These are phyloP conservation scores for Monilinia polystroma DNA, from an alignment of 2,329 filamentous ascomycete genomes.

Conservation along the genomic window DNA sequence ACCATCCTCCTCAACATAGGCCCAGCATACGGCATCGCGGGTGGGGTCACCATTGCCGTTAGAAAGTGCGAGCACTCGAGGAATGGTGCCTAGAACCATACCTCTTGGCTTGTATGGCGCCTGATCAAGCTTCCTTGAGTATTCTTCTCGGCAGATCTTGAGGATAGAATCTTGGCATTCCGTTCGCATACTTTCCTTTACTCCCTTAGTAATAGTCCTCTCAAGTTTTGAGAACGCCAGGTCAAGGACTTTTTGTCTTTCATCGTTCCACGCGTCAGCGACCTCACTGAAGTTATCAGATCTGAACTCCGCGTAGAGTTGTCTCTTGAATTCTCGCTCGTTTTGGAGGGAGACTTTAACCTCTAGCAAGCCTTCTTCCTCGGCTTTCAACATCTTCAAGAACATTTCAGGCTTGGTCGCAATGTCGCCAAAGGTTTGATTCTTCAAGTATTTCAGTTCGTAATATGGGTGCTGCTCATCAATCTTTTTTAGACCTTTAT, in stretches of 20 bases:
- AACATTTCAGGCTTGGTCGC: conserved; percentile 84
- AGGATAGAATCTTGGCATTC: conserved; percentile 92
- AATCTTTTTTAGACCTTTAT: conserved; percentile 90
- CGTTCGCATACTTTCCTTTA: conserved; percentile 91
- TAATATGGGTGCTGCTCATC: conserved; percentile 96
- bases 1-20: conserved; percentile 90
- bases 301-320: conserved; percentile 79
- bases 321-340: conserved; percentile 71
- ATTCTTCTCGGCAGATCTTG: conserved; percentile 84
- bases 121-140: conserved; percentile 86
- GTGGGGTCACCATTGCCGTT: conserved; percentile 74
- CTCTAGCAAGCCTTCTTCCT: conserved; percentile 88
- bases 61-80: conserved; percentile 82
- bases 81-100: conserved; percentile 82
- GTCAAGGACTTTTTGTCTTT: conserved; percentile 82
- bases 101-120: conserved; percentile 94
- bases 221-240: conserved; percentile 79
- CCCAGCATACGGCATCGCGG: conserved; percentile 83
- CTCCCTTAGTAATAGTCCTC: conserved; percentile 79
- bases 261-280: conserved; percentile 90
- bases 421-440: conserved; percentile 80
- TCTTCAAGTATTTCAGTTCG: conserved; percentile 93
- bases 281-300: conserved; percentile 95
- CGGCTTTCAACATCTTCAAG: conserved; percentile 94
- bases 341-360: conserved; percentile 77